Evolutionary conservation across 106 monocot species (phyloP).

Genomic region (Cymbidium sinense): DNA sequence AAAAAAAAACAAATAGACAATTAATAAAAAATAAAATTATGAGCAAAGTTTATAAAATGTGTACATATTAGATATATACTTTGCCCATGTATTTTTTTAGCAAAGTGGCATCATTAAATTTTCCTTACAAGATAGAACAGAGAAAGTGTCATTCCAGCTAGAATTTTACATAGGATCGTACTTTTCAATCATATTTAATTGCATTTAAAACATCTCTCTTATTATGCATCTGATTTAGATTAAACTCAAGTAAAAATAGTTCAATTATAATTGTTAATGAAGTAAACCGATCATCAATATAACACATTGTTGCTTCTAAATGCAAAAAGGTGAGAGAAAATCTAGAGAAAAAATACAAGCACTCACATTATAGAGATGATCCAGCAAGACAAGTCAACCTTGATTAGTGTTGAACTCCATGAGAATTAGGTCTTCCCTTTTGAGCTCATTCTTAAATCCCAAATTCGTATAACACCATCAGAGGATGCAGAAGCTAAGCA

Average conservation of each 20-base stretch:
- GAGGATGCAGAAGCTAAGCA: conserved; percentile 80
- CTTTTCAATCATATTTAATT: neutral
- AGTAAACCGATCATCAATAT: neutral
- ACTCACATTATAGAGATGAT: conserved; percentile 68
- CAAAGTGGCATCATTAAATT: no score
- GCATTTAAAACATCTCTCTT: neutral
- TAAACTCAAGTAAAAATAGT: neutral
- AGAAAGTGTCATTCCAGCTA: no score
- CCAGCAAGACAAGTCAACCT: conserved; percentile 90
- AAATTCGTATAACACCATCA: conserved; percentile 76
- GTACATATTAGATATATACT: no score
- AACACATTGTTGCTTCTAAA: neutral
- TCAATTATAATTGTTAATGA: neutral
- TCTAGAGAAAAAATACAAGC: neutral
- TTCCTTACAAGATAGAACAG: no score
- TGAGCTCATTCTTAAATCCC: conserved; percentile 69
- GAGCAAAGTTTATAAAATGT: no score
- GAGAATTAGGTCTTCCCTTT: conserved; percentile 41
- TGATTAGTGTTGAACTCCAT: conserved; percentile 80
- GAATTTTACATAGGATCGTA: no score
- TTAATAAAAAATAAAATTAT: no score
- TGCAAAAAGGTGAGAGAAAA: neutral
- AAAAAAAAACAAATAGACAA: no score
- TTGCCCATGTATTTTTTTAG: no score
- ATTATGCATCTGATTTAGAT: neutral